These are phyloP conservation scores for Adansonia gregorii DNA, from an alignment of 441 rosid species.

Conservation along the genomic window DNA sequence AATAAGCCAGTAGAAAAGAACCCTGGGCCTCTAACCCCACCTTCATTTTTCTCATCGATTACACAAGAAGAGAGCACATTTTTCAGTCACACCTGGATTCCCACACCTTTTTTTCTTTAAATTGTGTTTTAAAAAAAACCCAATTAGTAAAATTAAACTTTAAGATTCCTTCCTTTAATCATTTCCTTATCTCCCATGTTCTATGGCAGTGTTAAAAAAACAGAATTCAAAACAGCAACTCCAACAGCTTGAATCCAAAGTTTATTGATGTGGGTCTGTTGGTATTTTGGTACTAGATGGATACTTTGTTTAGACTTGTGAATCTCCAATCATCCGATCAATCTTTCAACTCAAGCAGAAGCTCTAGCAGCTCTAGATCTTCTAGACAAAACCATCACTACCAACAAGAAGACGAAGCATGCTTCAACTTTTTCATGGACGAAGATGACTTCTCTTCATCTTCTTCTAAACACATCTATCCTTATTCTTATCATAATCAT, in stretches of 20 bases:
- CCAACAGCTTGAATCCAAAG: constrained; percentile 20
- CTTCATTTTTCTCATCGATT: constrained; percentile 9
- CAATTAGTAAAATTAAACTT: constrained; percentile 32
- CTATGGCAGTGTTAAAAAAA: constrained; percentile 10
- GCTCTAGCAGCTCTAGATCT: constrained; percentile 82
- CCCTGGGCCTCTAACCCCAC: constrained; percentile 38
- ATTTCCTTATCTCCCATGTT: constrained; percentile 30
- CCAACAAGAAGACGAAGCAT: constrained; percentile 69
- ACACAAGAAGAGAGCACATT: no score
- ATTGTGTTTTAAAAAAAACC: no score
- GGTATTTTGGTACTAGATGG: constrained; percentile 51
- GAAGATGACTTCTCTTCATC: constrained; percentile 98
- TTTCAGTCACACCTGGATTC: no score
- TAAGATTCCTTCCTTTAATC: constrained; percentile 40
- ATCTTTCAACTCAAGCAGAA: constrained; percentile 66
- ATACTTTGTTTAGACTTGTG: constrained; percentile 89
- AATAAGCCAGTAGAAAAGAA: constrained; percentile 29
- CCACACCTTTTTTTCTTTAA: no score
- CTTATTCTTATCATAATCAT: constrained; percentile 31
- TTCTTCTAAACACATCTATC: constrained; percentile 66
- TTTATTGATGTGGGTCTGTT: constrained; percentile 55
- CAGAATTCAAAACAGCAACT: background rate
- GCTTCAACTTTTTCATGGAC: constrained; percentile 99
- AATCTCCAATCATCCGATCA: constrained; percentile 78
- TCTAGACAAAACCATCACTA: constrained; percentile 58